Evolutionary conservation across 257 asterid species (phyloP), one percentile per base, ranked within the genome.

Genomic region (Jaltomata sinuosa): DNA sequence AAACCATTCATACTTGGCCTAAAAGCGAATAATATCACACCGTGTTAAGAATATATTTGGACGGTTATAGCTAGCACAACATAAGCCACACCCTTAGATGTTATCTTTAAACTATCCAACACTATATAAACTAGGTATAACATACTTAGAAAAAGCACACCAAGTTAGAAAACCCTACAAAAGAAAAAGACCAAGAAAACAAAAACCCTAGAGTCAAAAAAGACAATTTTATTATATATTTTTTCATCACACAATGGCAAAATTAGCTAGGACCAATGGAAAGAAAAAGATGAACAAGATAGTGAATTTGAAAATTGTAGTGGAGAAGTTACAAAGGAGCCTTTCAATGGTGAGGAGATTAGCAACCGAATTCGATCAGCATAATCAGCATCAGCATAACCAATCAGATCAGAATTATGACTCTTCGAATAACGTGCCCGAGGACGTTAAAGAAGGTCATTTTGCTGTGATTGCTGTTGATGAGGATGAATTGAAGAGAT

Each of bases 261-360:
- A 85, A 52, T 42, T 42, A 42, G 21, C 83, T 57, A 85, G 42
- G 71, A 80, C 79, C 19, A 88, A 84, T 59, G 87, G 86, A n/a
- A 88, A 80, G 88, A 94, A 79, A 42, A 90, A 27, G 14, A 67
- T 67, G 27, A 76, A 83, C 59, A 88, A 83, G 80, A 84, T 93
- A 32, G 86, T 87, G n/a, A 93, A 87, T 78, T 88, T 91, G 10
- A 93, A 90, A 85, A 84, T 85, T 64, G 94, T 89, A 3, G 89
- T 88, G 5, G 90, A 92, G 83, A 93, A 84, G 89, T 87, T 94
- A 16, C 97, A 90, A 67, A 90, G 85, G 84, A 90, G 93, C 15
- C 89, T 90, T 27, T 76, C 86, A 69, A 64, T 81, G 22, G 90
- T 87, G 74, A 89, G 84, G 82, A 91, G 82, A 42, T 49, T 68